phyloP scores from a whole-genome alignment of 352 stramenopile species.

The Phytopythium helicoides region DNA sequence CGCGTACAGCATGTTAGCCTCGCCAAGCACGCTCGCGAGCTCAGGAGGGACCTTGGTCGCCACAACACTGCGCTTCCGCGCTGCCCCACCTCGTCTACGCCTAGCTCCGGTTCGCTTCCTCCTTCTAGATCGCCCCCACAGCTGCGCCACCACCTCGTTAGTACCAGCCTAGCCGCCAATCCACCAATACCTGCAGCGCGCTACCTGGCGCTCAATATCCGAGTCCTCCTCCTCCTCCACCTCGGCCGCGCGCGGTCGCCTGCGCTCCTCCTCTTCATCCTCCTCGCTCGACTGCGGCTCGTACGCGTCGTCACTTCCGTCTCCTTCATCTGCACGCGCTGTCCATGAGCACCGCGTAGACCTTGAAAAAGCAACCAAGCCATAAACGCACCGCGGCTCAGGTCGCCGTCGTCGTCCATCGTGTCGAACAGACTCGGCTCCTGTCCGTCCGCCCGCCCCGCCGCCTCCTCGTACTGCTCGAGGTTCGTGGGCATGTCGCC shows the following conservation, averaged over 20 bases:
- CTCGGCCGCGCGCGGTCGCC: constrained; percentile 24
- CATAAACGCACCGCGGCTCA: neutral
- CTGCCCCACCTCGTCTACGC: constrained; percentile 25
- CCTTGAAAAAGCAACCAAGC: neutral
- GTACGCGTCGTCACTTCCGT: constrained; percentile 57
- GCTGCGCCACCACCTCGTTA: constrained; percentile 14
- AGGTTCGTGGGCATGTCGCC: constrained; percentile 45
- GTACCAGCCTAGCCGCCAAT: no score
- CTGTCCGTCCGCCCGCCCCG: constrained; percentile 10
- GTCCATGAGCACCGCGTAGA: neutral
- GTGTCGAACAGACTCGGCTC: constrained; percentile 20
- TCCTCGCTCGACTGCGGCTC: constrained; percentile 61
- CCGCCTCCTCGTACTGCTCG: constrained; percentile 41
- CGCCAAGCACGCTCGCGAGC: constrained; percentile 72
- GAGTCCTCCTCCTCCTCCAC: constrained; percentile 76
- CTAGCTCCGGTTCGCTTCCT: constrained; percentile 32
- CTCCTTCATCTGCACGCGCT: constrained; percentile 9
- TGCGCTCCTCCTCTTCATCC: constrained; percentile 47
- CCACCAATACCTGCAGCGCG: neutral
- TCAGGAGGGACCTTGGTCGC: constrained; percentile 78
- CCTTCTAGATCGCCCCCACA: constrained; percentile 77
- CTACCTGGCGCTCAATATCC: constrained; percentile 72
- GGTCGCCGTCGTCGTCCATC: constrained; percentile 16
- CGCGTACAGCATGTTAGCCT: constrained; percentile 86
- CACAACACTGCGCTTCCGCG: constrained; percentile 55